Evolutionary conservation across 768 basidiomycete genomes (phyloP), one percentile per base, ranked within the genome.

Genomic region (Boletus subcaerulescens): DNA sequence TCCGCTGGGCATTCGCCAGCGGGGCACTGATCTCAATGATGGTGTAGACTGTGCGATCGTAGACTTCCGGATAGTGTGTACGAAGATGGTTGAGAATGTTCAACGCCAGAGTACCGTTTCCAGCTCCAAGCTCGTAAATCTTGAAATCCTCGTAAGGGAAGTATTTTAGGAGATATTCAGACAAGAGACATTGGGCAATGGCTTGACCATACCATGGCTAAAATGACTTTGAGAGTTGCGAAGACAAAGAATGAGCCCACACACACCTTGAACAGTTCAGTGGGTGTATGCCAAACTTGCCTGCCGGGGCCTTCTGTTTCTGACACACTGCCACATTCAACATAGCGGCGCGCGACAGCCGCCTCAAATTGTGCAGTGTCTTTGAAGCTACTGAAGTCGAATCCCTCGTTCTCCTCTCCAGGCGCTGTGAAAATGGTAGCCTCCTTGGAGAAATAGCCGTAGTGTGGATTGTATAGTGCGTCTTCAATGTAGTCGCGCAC

Each of bases 271-370:
- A 99, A 98, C 31, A 99, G 72, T 67, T 98, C 97, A 0, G 93
- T 96, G 1, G 97, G 97, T 2, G 97, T 99, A 72, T 99, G 97
- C 97, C 97, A 99, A 50, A 99, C 76, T 73, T 99, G 96, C 64
- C 84, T 81, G 7, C 93, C 91, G 20, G 87, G 86, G 11, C 88
- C 89, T 36, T 83, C 77, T 53, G 72, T 73, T 58, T 74, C 78
- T n/a, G 59, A 64, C 62, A 85, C 80, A 31, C 75, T 72, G 15
- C 87, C 87, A 64, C 91, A 89, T 20, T 79, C 76, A 45, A 81
- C 79, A 67, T 98, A 98, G 60, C 84, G 80, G 60, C 74, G 73
- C 7, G 87, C 87, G n/a, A 98, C 82, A 58, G 84, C 82, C 50
- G 86, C 83, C 66, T 95, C 86, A 60, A 98, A 98, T 55, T 91